Base-by-base conservation (phyloP, 352 stramenopile genomes). In the Phytophthora quininea region DNA sequence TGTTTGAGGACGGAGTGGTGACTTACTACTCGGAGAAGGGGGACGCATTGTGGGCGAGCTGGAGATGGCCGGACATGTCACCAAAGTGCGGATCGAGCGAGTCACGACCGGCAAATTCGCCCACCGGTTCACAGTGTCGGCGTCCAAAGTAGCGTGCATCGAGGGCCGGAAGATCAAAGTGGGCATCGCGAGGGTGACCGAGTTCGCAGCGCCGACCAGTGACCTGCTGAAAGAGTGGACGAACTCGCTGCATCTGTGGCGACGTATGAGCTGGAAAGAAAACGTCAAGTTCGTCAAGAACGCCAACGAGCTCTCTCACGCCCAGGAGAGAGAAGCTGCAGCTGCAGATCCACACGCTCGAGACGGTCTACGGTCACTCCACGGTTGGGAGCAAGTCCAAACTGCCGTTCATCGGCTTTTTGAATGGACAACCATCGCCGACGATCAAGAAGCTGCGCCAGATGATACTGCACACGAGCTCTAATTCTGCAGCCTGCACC, bases 191-290 rank as follows among this genome's bases (percentile, higher is more conserved):
- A 71, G 73, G 19, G 56, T 82, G 54, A 81, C 85, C 2, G 86
- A 93, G 58, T 91, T 93, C 46, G 83, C 84, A 6, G 86, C 86
- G 24, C 82, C 86, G 0, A 88, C 67, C 4, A 80, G 87, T 43
- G 84, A 90, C 64, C 70, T 93, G 3, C 92, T 93, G 86, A 93
- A 92, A 67, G 86, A 93, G 67, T 93, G 86, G 86, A 84, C 86
- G 54, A 93, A 93, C 64, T 77, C 86, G 49, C 67, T 93, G 64
- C 86, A 93, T 45, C 70, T 93, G 12, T 93, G 86, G 86, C 83
- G 84, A 15, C 86, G 86, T 49, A 93, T 93, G 86, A 93, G 89
- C 73, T 93, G 86, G 86, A 91, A 91, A 60, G 86, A 93, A 51
- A 87, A 93, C 60, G 86, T 93, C 67, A 92, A 84, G 66, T 93